Evolutionary conservation across 106 monocot genomes (phyloP).

Genomic region (Ottelia alismoides): DNA sequence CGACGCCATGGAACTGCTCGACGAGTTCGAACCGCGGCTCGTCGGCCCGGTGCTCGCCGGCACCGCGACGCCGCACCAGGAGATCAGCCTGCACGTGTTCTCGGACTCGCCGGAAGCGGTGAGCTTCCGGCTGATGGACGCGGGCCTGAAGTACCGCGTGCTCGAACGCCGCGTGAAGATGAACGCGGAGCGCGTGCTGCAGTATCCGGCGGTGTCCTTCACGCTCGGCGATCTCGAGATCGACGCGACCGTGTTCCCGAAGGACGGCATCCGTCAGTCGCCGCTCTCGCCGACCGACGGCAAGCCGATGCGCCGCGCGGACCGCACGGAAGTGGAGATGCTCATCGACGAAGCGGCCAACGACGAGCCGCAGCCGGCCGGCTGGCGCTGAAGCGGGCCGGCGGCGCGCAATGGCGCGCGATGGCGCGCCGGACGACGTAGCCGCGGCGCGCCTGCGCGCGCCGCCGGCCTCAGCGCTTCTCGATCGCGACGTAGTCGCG

Average conservation of each 20-base stretch:
- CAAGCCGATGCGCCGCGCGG: neutral
- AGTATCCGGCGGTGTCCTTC: neutral
- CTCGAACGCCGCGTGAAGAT: neutral
- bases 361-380: no score
- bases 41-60: neutral
- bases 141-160: neutral
- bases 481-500: neutral
- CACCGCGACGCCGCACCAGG: neutral
- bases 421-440: neutral
- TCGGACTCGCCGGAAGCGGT: neutral
- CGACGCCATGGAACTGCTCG: neutral
- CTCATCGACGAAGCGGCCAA: no score
- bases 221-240: neutral
- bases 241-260: neutral
- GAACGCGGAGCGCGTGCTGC: neutral
- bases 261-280: neutral
- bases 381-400: no score
- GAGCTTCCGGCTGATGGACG: neutral
- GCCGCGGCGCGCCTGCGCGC: neutral
- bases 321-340: neutral
- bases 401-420: no score
- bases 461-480: neutral
- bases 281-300: neutral
- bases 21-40: neutral
- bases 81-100: neutral